Conservation (phyloP, 2,329 filamentous ascomycete species). For the Fusarium brachygibbosum region DNA sequence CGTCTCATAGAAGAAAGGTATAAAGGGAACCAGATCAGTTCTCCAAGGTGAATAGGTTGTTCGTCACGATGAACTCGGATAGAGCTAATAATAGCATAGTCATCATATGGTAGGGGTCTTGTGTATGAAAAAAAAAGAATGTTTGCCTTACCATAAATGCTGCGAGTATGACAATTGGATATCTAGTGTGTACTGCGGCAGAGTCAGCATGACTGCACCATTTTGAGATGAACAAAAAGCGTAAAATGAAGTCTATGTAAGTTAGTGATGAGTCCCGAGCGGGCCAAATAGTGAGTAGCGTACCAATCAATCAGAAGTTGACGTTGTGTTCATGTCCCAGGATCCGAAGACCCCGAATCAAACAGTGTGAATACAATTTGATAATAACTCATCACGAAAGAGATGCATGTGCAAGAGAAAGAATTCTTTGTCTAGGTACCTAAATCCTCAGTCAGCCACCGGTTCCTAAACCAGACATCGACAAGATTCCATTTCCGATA, state of each 20-base stretch:
- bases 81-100: slow-evolving; percentile 61
- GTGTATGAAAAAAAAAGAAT: slow-evolving; percentile 1
- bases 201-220: slow-evolving; percentile 33
- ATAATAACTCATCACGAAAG: slow-evolving; percentile 62
- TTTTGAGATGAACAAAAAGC: background rate
- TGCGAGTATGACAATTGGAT: background rate
- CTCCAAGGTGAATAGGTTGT: slow-evolving; percentile 71
- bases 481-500: slow-evolving; percentile 50
- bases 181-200: slow-evolving; percentile 17
- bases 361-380: slow-evolving; percentile 71
- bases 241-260: slow-evolving; percentile 17
- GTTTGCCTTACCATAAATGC: slow-evolving; percentile 29
- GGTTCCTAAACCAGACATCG: slow-evolving; percentile 37
- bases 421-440: slow-evolving; percentile 52
- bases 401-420: slow-evolving; percentile 36
- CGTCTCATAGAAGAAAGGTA: slow-evolving; percentile 7
- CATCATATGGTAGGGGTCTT: slow-evolving; percentile 61
- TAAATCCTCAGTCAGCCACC: slow-evolving; percentile 54
- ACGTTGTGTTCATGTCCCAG: slow-evolving; percentile 66
- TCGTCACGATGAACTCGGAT: slow-evolving; percentile 69
- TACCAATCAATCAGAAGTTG: slow-evolving; percentile 68
- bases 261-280: slow-evolving; percentile 23
- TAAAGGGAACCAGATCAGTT: slow-evolving; percentile 62
- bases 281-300: slow-evolving; percentile 4
- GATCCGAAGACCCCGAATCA: slow-evolving; percentile 61